Percentiles rank a stretch among this genome's conserved stretches.
phyloP scores from a whole-genome alignment of 1,284 basidiomycete genomes.

The Cryptococcus floricola region DNA sequence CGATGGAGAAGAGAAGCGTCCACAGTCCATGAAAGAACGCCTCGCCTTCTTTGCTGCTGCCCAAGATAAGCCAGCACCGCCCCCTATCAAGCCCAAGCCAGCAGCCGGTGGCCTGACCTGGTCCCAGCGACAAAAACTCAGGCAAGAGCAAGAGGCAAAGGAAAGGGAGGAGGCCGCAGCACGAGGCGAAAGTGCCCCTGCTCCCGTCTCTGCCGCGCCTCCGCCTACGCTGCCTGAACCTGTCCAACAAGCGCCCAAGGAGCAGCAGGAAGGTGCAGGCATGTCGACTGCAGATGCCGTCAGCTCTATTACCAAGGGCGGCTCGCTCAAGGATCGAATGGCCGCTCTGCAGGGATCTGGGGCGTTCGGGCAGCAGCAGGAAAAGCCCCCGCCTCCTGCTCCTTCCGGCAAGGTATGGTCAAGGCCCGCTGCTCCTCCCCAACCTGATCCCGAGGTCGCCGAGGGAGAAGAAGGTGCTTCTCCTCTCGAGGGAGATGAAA shows the following conservation, averaged over 20 bases:
- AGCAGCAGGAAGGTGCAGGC: conserved; percentile 27
- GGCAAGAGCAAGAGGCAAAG: conserved; percentile 47
- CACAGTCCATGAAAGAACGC: conserved; percentile 48
- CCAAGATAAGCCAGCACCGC: conserved; percentile 49
- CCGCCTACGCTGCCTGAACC: conserved; percentile 14
- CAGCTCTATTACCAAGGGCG: conserved; percentile 63
- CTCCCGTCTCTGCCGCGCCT: conserved; percentile 7
- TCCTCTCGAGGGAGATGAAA: neutral
- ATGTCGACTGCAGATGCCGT: conserved; percentile 82
- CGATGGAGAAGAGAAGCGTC: too few relatives aligned
- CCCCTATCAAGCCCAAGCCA: conserved; percentile 63
- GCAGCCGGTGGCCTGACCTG: conserved; percentile 53
- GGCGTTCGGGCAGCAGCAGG: conserved; percentile 59
- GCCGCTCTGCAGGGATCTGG: conserved; percentile 74
- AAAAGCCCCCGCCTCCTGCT: conserved; percentile 61
- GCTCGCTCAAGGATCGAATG: conserved; percentile 85
- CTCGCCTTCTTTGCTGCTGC: conserved; percentile 49
- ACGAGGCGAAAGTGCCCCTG: conserved; percentile 1
- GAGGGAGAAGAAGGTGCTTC: neutral
- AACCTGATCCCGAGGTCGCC: neutral
- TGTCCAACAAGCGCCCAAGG: conserved; percentile 3
- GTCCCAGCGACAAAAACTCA: conserved; percentile 48
- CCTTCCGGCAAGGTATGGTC: conserved; percentile 68
- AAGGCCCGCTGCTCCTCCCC: conserved; percentile 43
- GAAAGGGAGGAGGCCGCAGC: conserved; percentile 31